Percentiles rank a stretch among this genome's conserved stretches.
phyloP scores from a whole-genome alignment of 257 asterid genomes.

The Capsicum chinense region DNA sequence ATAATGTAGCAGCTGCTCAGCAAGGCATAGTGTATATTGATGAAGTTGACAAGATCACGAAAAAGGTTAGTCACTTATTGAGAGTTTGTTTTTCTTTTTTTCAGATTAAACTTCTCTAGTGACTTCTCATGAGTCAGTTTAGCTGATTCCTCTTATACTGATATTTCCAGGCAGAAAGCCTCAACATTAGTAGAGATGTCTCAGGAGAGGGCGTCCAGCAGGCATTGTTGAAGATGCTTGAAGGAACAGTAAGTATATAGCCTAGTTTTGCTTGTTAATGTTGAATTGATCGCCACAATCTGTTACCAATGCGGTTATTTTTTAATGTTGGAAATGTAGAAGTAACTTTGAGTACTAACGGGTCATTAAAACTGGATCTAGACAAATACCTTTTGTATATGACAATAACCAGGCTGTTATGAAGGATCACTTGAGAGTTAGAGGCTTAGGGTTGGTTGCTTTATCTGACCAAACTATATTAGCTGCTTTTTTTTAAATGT shows the following conservation, averaged over 20 bases:
- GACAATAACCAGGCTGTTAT: not conserved
- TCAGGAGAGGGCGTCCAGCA: constrained; percentile 99
- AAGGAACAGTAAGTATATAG: constrained; percentile 84
- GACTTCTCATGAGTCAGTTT: not conserved
- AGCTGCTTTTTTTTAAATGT: constrained; percentile 3
- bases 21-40: constrained; percentile 98
- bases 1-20: constrained; percentile 95
- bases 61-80: constrained; percentile 56
- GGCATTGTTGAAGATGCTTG: constrained; percentile 98
- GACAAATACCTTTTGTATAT: not conserved
- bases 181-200: constrained; percentile 95
- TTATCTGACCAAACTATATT: not conserved
- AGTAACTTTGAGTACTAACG: constrained; percentile 5
- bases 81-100: not conserved
- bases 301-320: not conserved
- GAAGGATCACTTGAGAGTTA: constrained; percentile 12
- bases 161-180: constrained; percentile 82
- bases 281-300: not conserved
- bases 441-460: not conserved
- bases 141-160: constrained; percentile 23
- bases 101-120: not conserved
- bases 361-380: not conserved
- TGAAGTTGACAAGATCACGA: constrained; percentile 98
- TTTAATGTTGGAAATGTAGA: not conserved
- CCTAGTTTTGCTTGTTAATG: constrained; percentile 24